Conservation (phyloP, 202 grass and related monocot genomes). For the Tripidium arundinaceum region DNA sequence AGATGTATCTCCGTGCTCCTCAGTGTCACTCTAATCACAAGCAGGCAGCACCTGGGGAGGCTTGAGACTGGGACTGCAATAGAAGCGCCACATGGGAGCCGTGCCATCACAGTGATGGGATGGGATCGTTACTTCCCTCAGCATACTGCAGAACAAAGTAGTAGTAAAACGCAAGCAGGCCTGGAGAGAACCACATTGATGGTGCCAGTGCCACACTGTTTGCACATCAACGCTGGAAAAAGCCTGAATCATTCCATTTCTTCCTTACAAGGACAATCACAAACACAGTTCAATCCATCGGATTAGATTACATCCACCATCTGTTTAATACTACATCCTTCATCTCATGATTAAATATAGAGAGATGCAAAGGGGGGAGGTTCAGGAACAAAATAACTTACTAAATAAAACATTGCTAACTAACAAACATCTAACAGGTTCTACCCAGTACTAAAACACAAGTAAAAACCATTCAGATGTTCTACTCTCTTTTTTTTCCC, state of each 20-base stretch:
- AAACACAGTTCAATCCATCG: conserved; percentile 15
- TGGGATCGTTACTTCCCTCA: conserved; percentile 33
- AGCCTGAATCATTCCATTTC: conserved; percentile 36
- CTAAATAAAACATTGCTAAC: neutral
- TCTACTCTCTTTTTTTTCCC: neutral
- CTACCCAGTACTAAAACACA: conserved; percentile 13
- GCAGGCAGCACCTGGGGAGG: conserved; percentile 27
- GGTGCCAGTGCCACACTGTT: neutral
- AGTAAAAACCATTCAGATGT: conserved; percentile 24
- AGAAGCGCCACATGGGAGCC: conserved; percentile 37
- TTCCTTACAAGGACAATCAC: conserved; percentile 16
- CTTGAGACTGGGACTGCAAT: neutral
- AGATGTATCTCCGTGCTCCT: conserved; percentile 8
- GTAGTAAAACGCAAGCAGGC: conserved; percentile 32
- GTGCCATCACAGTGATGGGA: conserved; percentile 37
- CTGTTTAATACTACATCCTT: conserved; percentile 21
- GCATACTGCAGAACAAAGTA: conserved; percentile 35
- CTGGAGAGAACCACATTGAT: conserved; percentile 37
- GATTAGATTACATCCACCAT: conserved; percentile 29
- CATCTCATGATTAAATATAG: conserved; percentile 43
- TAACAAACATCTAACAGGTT: neutral
- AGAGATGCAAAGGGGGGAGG: conserved; percentile 30
- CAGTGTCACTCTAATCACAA: conserved; percentile 37
- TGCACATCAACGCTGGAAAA: conserved; percentile 17
- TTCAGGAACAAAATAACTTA: neutral